Base-by-base conservation (phyloP, 2,329 filamentous ascomycete genomes). In the Westerdykella sp. region DNA sequence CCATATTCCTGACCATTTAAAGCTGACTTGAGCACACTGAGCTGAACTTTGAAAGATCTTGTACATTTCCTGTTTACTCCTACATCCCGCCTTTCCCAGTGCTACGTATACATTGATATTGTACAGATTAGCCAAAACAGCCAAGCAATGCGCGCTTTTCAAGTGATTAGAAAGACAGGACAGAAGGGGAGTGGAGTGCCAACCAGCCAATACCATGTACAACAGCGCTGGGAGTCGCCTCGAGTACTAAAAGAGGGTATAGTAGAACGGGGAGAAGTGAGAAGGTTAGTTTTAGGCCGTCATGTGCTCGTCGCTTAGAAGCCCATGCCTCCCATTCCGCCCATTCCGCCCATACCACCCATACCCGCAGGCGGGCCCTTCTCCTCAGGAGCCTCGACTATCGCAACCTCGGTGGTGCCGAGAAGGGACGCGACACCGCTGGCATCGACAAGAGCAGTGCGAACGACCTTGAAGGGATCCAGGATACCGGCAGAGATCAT, bases 391-490 rank as follows among this genome's bases (percentile, higher is more conserved):
- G 91, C 93, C 69, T 98, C 93, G 40, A 96, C 90, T 53, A 98
- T 95, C 55, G 93, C 90, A 45, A 97, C 93, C 76, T 98, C 93
- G 48, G 93, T 98, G 54, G 93, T 98, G 67, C 93, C 93, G 49
- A 98, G 85, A 48, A 98, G 82, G 42, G 91, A 97, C 42, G 93
- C 93, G 60, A 98, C 93, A 73, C 93, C 93, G 65, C 85, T 91
- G 59, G 93, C 93, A 62, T 98, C 93, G 63, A 90, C 80, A 46
- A 98, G 84, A 64, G 88, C 91, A 51, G 93, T 98, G 63, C 93
- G 89, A 66, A 98, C 93, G 59, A 98, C 93, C 86, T 98, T 98
- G 79, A 98, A 86, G 54, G 93, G 93, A 70, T 98, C 93, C 47
- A 98, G 85, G 70, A 98, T 98, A 85, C 93, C 93, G 56, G 88